Percentiles rank a stretch among this genome's conserved stretches.
Conservation (phyloP, 1,284 basidiomycete species). For the Ceratobasidium sp. region DNA sequence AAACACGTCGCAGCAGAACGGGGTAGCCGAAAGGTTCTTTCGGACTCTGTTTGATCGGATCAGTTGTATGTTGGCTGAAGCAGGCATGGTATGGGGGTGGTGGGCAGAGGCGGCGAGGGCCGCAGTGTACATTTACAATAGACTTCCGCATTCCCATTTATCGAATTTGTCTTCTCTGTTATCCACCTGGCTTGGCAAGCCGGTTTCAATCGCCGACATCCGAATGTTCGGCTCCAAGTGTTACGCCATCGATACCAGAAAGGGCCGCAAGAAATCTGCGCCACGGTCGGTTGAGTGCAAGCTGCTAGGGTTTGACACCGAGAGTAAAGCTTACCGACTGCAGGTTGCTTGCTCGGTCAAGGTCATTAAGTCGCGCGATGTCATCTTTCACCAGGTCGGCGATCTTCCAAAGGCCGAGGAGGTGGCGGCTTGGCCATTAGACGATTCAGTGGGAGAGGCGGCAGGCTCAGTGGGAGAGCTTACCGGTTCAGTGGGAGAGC, state of each 20-base stretch:
- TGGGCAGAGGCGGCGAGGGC: slow-evolving; percentile 47
- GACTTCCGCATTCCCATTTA: neutral
- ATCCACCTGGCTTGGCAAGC: neutral
- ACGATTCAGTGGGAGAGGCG: slow-evolving; percentile 15
- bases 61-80: slow-evolving; percentile 43
- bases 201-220: neutral
- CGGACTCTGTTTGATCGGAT: slow-evolving; percentile 52
- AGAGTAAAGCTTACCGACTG: slow-evolving; percentile 22
- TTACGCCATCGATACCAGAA: neutral
- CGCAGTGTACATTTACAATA: slow-evolving; percentile 23
- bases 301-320: slow-evolving; percentile 27
- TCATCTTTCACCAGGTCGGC: slow-evolving; percentile 28
- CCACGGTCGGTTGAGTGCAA: neutral
- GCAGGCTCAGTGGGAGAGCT: no score
- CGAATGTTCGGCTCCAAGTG: slow-evolving; percentile 21
- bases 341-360: neutral
- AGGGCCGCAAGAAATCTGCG: slow-evolving; percentile 6
- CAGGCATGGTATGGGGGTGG: slow-evolving; percentile 45
- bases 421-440: no score
- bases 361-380: slow-evolving; percentile 31
- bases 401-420: no score
- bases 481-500: neutral
- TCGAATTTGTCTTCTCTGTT: neutral
- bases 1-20: slow-evolving; percentile 53
- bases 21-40: slow-evolving; percentile 54